Evolutionary conservation across 306 rosid species (phyloP).

Genomic region (Oxytropis ochrocephala): DNA sequence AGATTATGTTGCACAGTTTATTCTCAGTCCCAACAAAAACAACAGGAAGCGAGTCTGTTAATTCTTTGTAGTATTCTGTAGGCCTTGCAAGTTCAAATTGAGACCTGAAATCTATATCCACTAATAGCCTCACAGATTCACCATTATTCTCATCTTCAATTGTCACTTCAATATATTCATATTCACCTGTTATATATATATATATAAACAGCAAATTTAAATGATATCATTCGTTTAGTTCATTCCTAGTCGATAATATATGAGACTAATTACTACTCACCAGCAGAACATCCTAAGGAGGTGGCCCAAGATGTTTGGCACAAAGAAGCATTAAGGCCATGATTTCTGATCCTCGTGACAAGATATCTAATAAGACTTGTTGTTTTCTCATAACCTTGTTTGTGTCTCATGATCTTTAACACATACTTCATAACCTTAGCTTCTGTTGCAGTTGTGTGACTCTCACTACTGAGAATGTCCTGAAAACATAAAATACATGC

Average conservation of each 20-base stretch:
- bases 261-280: slow-evolving; percentile 16
- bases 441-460: slow-evolving; percentile 25
- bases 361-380: slow-evolving; percentile 38
- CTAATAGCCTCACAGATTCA: slow-evolving; percentile 37
- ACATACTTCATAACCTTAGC: slow-evolving; percentile 34
- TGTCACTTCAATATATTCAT: slow-evolving; percentile 55
- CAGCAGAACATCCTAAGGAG: slow-evolving; percentile 61
- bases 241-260: too few species aligned
- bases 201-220: background rate
- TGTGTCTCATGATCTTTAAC: slow-evolving; percentile 38
- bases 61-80: slow-evolving; percentile 40
- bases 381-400: slow-evolving; percentile 26
- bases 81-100: slow-evolving; percentile 83
- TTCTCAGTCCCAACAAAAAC: slow-evolving; percentile 59
- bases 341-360: slow-evolving; percentile 40
- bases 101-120: slow-evolving; percentile 74
- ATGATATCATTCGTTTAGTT: too few species aligned
- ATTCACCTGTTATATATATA: slow-evolving; percentile 40
- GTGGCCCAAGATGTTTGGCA: slow-evolving; percentile 62
- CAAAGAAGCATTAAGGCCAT: slow-evolving; percentile 54
- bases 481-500: background rate
- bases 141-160: slow-evolving; percentile 21
- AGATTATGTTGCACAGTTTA: slow-evolving; percentile 41
- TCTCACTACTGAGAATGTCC: slow-evolving; percentile 50
- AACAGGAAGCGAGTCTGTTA: slow-evolving; percentile 44